Evolutionary conservation across 1,139 yeast species (phyloP).

Genomic region (Eremothecium gossypii): DNA sequence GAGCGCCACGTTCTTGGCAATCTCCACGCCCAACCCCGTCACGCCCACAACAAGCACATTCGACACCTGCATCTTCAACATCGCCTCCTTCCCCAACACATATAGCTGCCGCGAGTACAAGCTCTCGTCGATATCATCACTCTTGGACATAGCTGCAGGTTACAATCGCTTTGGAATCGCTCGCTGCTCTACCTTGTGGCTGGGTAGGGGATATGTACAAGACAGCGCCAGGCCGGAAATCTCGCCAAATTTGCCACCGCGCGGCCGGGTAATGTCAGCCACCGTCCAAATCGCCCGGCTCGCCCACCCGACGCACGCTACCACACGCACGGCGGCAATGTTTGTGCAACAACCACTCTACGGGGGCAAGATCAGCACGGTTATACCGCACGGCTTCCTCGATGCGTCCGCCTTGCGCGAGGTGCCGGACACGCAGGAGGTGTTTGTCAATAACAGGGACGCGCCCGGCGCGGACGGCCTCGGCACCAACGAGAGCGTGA

Average conservation of each 20-base stretch:
- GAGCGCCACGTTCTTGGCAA: conserved; percentile 89
- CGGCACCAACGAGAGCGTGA: conserved; percentile 48
- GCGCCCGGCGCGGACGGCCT: conserved; percentile 30
- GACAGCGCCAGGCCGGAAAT: too few relatives aligned
- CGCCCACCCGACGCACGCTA: too few relatives aligned
- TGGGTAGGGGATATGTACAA: too few relatives aligned
- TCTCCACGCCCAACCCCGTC: conserved; percentile 88
- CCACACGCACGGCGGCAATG: neutral
- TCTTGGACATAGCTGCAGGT: conserved; percentile 7
- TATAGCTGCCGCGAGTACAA: conserved; percentile 92
- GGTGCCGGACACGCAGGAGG: conserved; percentile 87
- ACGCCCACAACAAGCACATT: conserved; percentile 82
- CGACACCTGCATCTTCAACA: conserved; percentile 92
- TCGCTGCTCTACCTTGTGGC: too few relatives aligned
- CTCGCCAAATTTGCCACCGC: too few relatives aligned
- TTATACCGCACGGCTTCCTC: conserved; percentile 45
- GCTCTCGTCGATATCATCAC: conserved; percentile 70
- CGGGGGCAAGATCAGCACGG: conserved; percentile 69
- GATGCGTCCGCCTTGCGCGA: conserved; percentile 72
- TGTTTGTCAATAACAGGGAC: conserved; percentile 41
- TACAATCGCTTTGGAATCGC: too few relatives aligned
- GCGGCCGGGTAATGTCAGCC: too few relatives aligned
- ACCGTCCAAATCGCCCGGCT: too few relatives aligned
- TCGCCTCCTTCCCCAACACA: conserved; percentile 92
- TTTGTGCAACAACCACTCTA: conserved; percentile 33